phyloP scores from a whole-genome alignment of 2,329 filamentous ascomycete genomes.

The Trichophyton simii region DNA sequence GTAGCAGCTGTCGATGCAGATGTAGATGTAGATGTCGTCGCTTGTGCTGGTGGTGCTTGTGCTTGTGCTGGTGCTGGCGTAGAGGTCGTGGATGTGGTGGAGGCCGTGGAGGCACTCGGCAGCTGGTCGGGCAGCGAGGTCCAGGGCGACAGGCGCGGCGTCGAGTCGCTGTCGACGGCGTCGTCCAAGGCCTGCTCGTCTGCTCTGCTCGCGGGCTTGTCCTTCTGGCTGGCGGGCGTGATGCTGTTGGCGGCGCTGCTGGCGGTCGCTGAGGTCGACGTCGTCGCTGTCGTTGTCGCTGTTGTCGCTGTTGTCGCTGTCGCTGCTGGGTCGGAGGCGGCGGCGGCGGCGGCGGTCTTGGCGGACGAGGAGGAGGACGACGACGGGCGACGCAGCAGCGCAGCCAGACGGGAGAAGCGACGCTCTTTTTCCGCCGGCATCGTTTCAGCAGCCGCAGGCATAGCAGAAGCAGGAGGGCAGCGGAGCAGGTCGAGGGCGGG shows the following conservation, averaged over 20 bases:
- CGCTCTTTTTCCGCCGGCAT: constrained; percentile 16
- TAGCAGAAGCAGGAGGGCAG: no score
- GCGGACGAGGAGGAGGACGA: constrained; percentile 19
- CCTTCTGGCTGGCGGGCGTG: no score
- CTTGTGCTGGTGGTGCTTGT: neutral
- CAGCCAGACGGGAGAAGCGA: constrained; percentile 25
- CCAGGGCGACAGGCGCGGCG: neutral
- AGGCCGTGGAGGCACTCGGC: neutral
- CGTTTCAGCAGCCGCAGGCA: neutral
- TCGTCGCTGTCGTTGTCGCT: no score
- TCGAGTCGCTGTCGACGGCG: neutral
- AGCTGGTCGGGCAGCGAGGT: neutral
- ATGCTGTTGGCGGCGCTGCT: no score
- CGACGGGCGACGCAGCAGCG: constrained; percentile 28
- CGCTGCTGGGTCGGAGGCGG: neutral
- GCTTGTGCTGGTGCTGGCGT: constrained; percentile 5
- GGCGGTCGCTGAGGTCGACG: no score
- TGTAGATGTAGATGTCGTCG: neutral
- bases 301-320: no score
- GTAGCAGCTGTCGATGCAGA: neutral
- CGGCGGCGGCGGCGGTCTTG: constrained; percentile 4
- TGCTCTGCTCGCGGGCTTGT: no score
- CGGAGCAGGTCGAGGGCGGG: neutral
- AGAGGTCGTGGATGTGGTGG: constrained; percentile 1
- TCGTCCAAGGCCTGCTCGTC: no score